Evolutionary conservation across 495 filamentous ascomycete genomes (phyloP), one percentile per base, ranked within the genome.

Genomic region (Neurospora sp.): DNA sequence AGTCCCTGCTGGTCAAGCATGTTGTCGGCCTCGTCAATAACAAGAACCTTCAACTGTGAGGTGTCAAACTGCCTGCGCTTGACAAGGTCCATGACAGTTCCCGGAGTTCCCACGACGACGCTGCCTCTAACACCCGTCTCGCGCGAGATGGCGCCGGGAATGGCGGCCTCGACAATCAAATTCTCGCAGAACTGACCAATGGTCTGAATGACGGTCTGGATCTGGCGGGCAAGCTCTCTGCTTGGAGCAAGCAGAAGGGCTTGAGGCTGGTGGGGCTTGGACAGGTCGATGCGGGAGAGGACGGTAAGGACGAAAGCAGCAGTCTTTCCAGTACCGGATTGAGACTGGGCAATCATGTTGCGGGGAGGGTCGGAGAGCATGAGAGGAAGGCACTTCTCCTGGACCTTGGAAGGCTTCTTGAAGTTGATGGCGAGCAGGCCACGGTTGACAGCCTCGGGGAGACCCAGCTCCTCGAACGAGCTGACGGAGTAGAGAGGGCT

Each of bases 311-410:
- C 90, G 81, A 98, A 99, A 39, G 96, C 96, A 39, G 96, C 96
- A 10, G 96, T 99, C 84, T 99, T 99, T 72, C 96, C 96, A 16
- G 96, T 99, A 73, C 96, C 96, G 5, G 96, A 99, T 82, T 99
- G 96, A 38, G 96, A 98, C 80, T 99, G 96, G 27, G 94, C 96
- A 73, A 99, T 95, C 85, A 98, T 90, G 81, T 98, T 98, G 53
- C 84, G 87, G 0, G 95, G 92, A 18, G 94, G 94, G 76, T 97
- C 87, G 74, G 83, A 78, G 73, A 99, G 86, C 72, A 99, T 90
- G 22, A 99, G 86, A 20, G 96, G 96, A 3, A 99, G 86, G 2
- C 95, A 95, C 71, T 89, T 90, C 81, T 97, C 96, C 82, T 99
- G 96, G 77, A 99, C 94, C 83, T 98, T 98, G 38, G 95, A 98